Evolutionary conservation across 2,329 filamentous ascomycete species (phyloP), one percentile per base, ranked within the genome.

Genomic region (Sclerotinia glacialis): DNA sequence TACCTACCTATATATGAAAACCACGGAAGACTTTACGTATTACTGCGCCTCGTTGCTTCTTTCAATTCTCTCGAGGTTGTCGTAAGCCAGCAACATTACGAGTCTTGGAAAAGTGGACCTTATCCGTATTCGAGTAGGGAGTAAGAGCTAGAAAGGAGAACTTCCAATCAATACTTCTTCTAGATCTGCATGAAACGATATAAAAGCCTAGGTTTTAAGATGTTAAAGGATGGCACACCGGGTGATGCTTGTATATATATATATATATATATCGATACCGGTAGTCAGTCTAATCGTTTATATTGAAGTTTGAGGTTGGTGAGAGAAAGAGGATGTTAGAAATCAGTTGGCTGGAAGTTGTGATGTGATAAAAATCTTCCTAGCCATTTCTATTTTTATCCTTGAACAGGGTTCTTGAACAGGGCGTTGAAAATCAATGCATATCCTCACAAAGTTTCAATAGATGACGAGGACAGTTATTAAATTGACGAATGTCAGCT

Each of bases 91-190:
- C 65, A 56, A 64, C 50, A 62, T 56, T 54, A 58, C 44, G 26
- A 65, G 66, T 65, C 66, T 67, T 65, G 53, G 66, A 59, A 67
- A 67, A 65, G 66, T 65, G 66, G 66, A 54, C 16, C 46, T 26
- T 26, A 7, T 26, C 61, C 53, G 54, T 65, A 64, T 64, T 56
- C 37, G 50, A 64, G n/a, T 47, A 23, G 23, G 31, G 61, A 64
- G n/a, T 56, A 23, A 46, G 31, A 64, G 40, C 34, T 54, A 58
- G 40, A 37, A 59, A 61, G 58, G 58, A 61, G 58, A 61, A 37
- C 56, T 59, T 49, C 44, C 28, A 49, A 49, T 61, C 44, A 49
- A 61, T 49, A 61, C 44, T 61, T 55, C 52, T 55, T 47, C 42
- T 34, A 47, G 42, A 60, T 47, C 42, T 34, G 56, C 42, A 60